Conservation (phyloP, 2,329 filamentous ascomycete genomes). For the Botryotinia convoluta region DNA sequence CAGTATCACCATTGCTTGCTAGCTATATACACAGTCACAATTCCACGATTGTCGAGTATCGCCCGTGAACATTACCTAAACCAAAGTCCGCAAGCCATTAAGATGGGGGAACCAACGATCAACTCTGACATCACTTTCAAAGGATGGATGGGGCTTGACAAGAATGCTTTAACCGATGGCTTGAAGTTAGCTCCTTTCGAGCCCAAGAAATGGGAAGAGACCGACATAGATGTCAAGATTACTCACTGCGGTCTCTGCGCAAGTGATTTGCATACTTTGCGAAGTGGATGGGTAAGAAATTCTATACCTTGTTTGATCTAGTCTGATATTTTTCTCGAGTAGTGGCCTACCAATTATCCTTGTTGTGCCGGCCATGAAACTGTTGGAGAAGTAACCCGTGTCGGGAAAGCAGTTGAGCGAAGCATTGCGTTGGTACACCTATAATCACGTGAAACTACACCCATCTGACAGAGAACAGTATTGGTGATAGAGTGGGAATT, state of each 20-base stretch:
- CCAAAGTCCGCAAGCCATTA: background rate
- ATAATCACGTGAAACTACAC: background rate
- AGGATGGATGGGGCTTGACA: constrained; percentile 37
- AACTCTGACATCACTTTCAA: constrained; percentile 15
- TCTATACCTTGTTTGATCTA: background rate
- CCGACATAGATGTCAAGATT: constrained; percentile 45
- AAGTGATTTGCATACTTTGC: constrained; percentile 33
- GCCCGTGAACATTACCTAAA: background rate
- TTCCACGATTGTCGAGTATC: background rate
- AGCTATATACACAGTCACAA: background rate
- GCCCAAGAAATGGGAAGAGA: constrained; percentile 47
- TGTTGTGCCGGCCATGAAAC: constrained; percentile 50
- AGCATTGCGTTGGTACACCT: constrained; percentile 7
- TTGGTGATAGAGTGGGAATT: constrained; percentile 5
- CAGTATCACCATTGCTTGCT: background rate
- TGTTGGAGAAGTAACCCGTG: constrained; percentile 44
- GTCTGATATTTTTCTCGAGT: background rate
- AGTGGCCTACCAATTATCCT: constrained; percentile 41
- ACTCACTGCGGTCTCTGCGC: constrained; percentile 50
- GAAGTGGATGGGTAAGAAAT: constrained; percentile 31
- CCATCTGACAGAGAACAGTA: background rate
- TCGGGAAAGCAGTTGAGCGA: constrained; percentile 40
- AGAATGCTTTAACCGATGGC: constrained; percentile 31
- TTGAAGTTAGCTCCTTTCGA: constrained; percentile 38
- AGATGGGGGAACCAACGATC: background rate